A percentile compares a stretch with the other conserved stretches of the same genome.
phyloP scores from a whole-genome alignment of 495 filamentous ascomycete species.

The Choiromyces venosus region DNA sequence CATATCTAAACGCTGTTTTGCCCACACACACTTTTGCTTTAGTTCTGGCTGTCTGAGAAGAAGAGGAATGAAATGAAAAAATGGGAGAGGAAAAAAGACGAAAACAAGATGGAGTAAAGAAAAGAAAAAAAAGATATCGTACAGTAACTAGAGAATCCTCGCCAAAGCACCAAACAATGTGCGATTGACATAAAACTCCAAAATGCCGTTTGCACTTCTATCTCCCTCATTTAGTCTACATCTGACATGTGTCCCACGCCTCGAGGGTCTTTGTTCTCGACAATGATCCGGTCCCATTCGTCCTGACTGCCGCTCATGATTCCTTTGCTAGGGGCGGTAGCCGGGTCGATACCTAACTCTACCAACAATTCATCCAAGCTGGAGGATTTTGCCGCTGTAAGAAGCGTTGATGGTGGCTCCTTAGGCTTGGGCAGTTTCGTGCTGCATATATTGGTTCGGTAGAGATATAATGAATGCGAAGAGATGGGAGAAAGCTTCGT shows the following conservation, averaged over 20 bases:
- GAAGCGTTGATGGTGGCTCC: not conserved
- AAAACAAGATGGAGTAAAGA: too few relatives aligned
- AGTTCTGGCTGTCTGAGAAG: not conserved
- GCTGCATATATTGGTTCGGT: not conserved
- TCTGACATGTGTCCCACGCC: not conserved
- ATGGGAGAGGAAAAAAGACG: not conserved
- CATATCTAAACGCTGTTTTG: not conserved
- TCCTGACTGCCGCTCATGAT: not conserved
- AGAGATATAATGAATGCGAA: not conserved
- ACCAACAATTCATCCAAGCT: not conserved
- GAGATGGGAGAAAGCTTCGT: not conserved
- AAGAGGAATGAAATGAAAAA: not conserved
- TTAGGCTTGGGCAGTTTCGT: not conserved
- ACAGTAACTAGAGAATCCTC: too few relatives aligned
- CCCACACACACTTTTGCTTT: not conserved
- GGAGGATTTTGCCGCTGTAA: not conserved
- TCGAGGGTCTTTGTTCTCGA: too few relatives aligned
- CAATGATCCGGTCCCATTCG: not conserved
- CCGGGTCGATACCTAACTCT: not conserved
- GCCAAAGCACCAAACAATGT: not conserved
- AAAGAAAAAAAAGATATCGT: not conserved
- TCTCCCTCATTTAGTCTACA: not conserved
- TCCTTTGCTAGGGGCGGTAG: not conserved
- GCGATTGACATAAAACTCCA: not conserved
- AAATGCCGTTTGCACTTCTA: not conserved